Base-by-base conservation (phyloP, 176 grass and related monocot species). In the Raddia distichophylla region DNA sequence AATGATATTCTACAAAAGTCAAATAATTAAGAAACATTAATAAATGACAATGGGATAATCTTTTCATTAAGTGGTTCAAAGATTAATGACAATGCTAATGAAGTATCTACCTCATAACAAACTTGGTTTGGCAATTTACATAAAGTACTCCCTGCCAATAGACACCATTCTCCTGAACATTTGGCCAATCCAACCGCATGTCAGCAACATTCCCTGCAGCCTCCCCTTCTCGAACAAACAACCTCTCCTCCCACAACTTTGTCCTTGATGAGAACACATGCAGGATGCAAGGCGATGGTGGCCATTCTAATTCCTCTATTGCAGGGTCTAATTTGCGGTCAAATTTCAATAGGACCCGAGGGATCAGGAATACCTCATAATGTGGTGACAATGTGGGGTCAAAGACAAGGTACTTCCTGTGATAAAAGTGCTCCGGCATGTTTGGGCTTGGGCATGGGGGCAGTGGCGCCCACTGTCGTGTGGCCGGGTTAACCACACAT, bases 201-300 rank as follows among this genome's bases (percentile, higher is more conserved):
- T 42, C 49, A 8, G 8, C 15, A 54, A 56, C 16, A 35, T 14
- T 34, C 49, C 71, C 71, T 73, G 50, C 51, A 40, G 71, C 50
- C 71, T 74, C 71, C 51, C 71, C 71, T 73, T 34, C 52, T 52
- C 49, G 11, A 10, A 74, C 71, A 2, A 74, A 56, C 8, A 18
- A 18, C 50, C 50, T 74, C 71, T 74, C 71, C 51, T 56, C 71
- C 70, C 70, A 73, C 7, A 32, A 17, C 71, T 17, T 40, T 56
- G 51, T 74, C n/a, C n/a, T n/a, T n/a, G n/a, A n/a, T n/a, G n/a
- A n/a, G n/a, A n/a, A n/a, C n/a, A 47, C 74, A 15, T 44, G 56
- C 58, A 47, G 7, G 8, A 8, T 45, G 35, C 5, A 61, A 4
- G 7, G 10, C 7, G 19, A 33, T 8, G 57, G 75, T 18, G 45